phyloP scores from a whole-genome alignment of 371 early-diverging fungal species.

The Amoeboaphelidium protococcarum region DNA sequence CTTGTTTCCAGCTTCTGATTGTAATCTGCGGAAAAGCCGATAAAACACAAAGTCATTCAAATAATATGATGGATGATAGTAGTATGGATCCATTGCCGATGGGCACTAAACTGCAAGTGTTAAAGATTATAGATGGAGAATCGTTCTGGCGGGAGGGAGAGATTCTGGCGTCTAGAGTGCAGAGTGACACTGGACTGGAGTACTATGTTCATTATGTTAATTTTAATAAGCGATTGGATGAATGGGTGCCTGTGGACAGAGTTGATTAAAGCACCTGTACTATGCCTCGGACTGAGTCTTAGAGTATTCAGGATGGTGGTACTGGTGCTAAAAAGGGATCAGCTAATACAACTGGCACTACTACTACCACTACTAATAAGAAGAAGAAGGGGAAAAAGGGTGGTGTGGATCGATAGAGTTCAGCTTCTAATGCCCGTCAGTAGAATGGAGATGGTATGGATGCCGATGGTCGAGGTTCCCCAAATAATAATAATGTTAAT shows the following conservation, averaged over 20 bases:
- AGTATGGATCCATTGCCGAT: too few species aligned
- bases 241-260: conserved; percentile 64
- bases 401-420: too few species aligned
- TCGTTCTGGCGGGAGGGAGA: neutral
- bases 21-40: too few species aligned
- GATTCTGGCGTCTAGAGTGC: neutral
- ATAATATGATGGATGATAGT: too few species aligned
- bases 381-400: conserved; percentile 2
- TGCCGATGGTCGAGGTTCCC: too few species aligned
- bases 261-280: conserved; percentile 44
- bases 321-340: neutral
- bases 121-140: neutral
- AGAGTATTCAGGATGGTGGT: conserved; percentile 9
- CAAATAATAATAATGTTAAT: too few species aligned
- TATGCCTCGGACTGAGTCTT: conserved; percentile 18
- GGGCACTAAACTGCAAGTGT: neutral
- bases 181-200: conserved; percentile 7
- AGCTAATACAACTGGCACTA: neutral
- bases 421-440: too few species aligned
- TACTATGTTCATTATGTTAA: conserved; percentile 96
- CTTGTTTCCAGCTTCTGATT: too few species aligned
- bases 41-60: too few species aligned
- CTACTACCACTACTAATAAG: conserved; percentile 7
- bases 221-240: conserved; percentile 97
- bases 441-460: too few species aligned